Evolutionary conservation across 495 filamentous ascomycete species (phyloP).

Genomic region (Hypoxylon subgilvum): DNA sequence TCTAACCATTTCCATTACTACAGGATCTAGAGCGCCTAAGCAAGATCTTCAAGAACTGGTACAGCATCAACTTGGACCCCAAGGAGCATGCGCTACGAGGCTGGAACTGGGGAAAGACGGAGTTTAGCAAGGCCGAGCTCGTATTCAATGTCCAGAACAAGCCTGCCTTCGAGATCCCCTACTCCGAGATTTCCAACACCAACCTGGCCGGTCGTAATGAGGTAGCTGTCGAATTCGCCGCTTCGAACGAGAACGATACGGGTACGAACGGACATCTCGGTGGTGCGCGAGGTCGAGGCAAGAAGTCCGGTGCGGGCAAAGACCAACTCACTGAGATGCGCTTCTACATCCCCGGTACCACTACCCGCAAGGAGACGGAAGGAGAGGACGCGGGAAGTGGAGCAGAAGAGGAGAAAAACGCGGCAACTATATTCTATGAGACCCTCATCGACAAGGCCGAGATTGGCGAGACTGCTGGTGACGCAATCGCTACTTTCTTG

Average conservation of each 20-base stretch:
- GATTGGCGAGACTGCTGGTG: constrained; percentile 97
- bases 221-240: constrained; percentile 90
- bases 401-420: constrained; percentile 85
- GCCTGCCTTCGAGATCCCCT: constrained; percentile 96
- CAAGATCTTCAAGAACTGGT: constrained; percentile 95
- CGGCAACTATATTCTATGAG: constrained; percentile 94
- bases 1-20: neutral
- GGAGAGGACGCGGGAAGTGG: constrained; percentile 71
- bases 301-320: constrained; percentile 82
- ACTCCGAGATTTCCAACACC: constrained; percentile 96
- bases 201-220: constrained; percentile 98
- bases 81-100: constrained; percentile 94
- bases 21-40: constrained; percentile 88
- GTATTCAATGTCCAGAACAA: constrained; percentile 96
- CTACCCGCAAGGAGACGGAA: constrained; percentile 82
- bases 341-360: constrained; percentile 96
- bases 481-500: constrained; percentile 95
- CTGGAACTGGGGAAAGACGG: constrained; percentile 99
- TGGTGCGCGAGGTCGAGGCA: constrained; percentile 78
- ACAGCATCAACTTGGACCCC: constrained; percentile 87
- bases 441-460: constrained; percentile 98
- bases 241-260: constrained; percentile 70
- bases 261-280: constrained; percentile 76
- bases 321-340: constrained; percentile 98
- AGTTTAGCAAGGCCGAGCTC: constrained; percentile 94